Base-by-base conservation (phyloP, 2,329 filamentous ascomycete genomes). In the Torrubiellomyces zombiae region DNA sequence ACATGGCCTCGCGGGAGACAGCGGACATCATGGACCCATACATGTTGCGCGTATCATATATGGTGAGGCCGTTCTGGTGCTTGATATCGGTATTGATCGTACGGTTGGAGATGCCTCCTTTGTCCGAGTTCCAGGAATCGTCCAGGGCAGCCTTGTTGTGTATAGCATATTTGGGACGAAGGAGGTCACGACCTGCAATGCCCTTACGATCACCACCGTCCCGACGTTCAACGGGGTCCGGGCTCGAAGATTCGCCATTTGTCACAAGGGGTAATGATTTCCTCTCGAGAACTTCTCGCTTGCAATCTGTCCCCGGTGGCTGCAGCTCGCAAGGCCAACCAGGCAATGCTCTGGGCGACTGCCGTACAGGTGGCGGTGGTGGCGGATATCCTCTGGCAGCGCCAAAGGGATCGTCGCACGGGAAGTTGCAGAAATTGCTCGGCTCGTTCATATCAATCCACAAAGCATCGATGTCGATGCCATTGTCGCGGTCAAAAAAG, bases 11-110 rank as follows among this genome's bases (percentile, higher is more conserved):
- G 42, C 82, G 81, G 0, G 81, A 89, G 7, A 78, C 76, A 31
- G 77, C 76, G 28, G 82, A 57, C 35, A 85, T 78, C 44, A 75
- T 70, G 38, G 78, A 63, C 1, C 79, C 79, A 39, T 63, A 86
- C 1, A 89, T 51, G 40, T 80, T 89, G 57, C 92, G 82, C 14
- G 80, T 68, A 42, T 91, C 80, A 42, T 92, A 92, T 43, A 91
- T 76, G 20, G 67, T 46, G 1, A 68, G 58, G 4, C 78, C 79
- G 36, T 80, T 76, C 22, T 66, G 56, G 40, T 89, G 78, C 3
- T 75, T 82, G 0, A 80, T 75, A 38, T 89, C 82, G 0, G 79
- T 78, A 31, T 68, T 72, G 14, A 85, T 61, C 2, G 79, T 77
- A 38, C 80, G 70, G 34, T 45, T 46, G 20, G 47, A 49, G 21